phyloP scores from a whole-genome alignment of 139 green algal genomes.

The Micromonas pusilla region DNA sequence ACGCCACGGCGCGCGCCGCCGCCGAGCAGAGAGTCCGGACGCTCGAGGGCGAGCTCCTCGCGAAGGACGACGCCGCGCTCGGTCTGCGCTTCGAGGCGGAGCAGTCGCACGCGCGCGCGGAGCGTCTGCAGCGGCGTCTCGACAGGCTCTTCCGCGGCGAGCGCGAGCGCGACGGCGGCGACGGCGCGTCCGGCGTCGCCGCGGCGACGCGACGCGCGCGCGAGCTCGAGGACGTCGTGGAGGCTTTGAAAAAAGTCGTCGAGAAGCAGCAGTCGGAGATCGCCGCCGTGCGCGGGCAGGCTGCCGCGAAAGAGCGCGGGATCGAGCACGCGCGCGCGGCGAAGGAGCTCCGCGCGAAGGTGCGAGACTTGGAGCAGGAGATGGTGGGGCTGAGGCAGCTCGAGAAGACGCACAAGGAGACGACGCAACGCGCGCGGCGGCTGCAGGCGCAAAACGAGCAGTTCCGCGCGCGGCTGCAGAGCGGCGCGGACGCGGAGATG shows the following conservation, averaged over 20 bases:
- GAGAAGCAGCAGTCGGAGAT: slow-evolving; percentile 6
- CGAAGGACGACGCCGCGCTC: not conserved
- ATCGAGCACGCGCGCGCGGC: not conserved
- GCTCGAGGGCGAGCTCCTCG: not conserved
- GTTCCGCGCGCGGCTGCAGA: not conserved
- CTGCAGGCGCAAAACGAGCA: not conserved
- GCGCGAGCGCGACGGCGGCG: not conserved
- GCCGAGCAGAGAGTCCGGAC: not conserved
- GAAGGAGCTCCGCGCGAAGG: not conserved
- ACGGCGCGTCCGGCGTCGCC: not conserved
- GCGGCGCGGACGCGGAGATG: not conserved
- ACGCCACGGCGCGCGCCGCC: not conserved
- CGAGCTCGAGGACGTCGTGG: slow-evolving; percentile 12
- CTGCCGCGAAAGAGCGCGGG: not conserved
- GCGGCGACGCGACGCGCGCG: not conserved
- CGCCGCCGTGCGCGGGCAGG: not conserved
- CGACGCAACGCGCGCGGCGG: slow-evolving; percentile 22
- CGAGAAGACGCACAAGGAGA: slow-evolving; percentile 42
- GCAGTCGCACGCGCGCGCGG: not conserved
- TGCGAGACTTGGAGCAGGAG: slow-evolving; percentile 26
- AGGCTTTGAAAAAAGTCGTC: not conserved
- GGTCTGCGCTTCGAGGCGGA: not conserved
- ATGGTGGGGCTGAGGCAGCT: slow-evolving; percentile 23
- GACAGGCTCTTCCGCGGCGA: not conserved
- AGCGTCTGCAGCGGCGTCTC: not conserved